Evolutionary conservation across 306 rosid species (phyloP), one percentile per base, ranked within the genome.

Genomic region (Cercis canadensis): DNA sequence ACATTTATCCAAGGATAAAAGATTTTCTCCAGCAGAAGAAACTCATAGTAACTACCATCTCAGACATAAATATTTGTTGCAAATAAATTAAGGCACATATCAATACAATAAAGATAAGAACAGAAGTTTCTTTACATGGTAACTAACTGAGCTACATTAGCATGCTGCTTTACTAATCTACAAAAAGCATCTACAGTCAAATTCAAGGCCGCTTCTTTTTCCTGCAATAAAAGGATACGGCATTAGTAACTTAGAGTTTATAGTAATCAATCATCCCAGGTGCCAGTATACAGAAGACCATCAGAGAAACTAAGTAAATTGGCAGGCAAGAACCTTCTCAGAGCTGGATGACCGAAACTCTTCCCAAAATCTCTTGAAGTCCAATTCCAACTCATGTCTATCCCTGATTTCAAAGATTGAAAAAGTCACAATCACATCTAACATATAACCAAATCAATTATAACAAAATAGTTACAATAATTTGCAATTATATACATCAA

Each of bases 331-430:
- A 84, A 95, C 99, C 99, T 95, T 91, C 89, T 91, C 99, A 76
- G 95, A 95, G 92, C 91, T 85, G 74, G 99, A 95, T 74, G 97
- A 86, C 83, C 97, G 89, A 80, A 95, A 95, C 73, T 92, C 99
- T 80, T 92, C 97, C 99, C 99, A 95, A 65, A 80, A 95, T 75
- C 97, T 88, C 88, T 89, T 95, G 92, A 95, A 95, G 86, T 95
- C 99, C 96, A 92, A 89, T 80, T 95, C 99, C 97, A 95, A 65
- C 80, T 92, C 99, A 95, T 92, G 93, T 80, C 72, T 85, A 78
- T 85, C 97, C 86, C 99, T 95, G 96, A 77, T 83, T 78, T 64
- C 59, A 72, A 69, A 63, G 80, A 56, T 37, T 62, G 49, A 62
- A 58, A 75, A 49, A 63, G 69, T 81, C 74, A 81, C 64, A 71